phyloP scores from a whole-genome alignment of 2,329 filamentous ascomycete genomes.

The Shiraia bambusicola region DNA sequence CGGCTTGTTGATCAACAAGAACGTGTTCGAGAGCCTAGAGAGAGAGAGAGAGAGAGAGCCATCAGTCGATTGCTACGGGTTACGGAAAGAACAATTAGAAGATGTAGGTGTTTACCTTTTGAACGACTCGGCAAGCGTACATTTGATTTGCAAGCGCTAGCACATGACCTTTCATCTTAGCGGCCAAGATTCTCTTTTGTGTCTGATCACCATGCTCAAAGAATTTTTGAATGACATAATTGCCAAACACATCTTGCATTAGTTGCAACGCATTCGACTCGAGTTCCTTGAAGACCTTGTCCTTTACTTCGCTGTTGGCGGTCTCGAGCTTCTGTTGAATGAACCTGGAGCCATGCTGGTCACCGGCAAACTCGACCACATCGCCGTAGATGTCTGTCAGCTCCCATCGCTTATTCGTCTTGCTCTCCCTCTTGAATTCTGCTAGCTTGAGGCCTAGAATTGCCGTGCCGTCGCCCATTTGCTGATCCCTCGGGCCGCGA shows the following conservation, averaged over 20 bases:
- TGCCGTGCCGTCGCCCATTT: constrained; percentile 54
- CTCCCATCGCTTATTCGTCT: constrained; percentile 74
- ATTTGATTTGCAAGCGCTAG: constrained; percentile 78
- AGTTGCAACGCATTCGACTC: constrained; percentile 79
- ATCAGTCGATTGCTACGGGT: no score
- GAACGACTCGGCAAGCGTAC: constrained; percentile 93
- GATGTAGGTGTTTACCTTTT: constrained; percentile 65
- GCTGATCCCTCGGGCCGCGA: constrained; percentile 53
- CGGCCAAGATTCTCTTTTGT: constrained; percentile 85
- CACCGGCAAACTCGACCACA: constrained; percentile 91
- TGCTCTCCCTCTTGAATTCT: constrained; percentile 75
- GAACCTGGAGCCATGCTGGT: constrained; percentile 93
- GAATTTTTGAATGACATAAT: constrained; percentile 97
- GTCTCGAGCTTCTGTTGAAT: constrained; percentile 91
- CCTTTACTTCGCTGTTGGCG: constrained; percentile 95
- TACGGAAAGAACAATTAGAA: no score
- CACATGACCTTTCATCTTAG: constrained; percentile 85
- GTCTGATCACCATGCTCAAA: constrained; percentile 94
- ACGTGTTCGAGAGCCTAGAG: constrained; percentile 80
- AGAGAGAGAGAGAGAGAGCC: constrained; percentile 18
- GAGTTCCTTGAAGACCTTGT: constrained; percentile 85
- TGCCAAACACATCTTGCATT: constrained; percentile 96
- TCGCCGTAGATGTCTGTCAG: constrained; percentile 85
- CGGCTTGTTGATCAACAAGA: constrained; percentile 85
- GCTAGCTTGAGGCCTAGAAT: constrained; percentile 73